Conservation (phyloP, 2,329 filamentous ascomycete genomes). For the Diplodia intermedia region DNA sequence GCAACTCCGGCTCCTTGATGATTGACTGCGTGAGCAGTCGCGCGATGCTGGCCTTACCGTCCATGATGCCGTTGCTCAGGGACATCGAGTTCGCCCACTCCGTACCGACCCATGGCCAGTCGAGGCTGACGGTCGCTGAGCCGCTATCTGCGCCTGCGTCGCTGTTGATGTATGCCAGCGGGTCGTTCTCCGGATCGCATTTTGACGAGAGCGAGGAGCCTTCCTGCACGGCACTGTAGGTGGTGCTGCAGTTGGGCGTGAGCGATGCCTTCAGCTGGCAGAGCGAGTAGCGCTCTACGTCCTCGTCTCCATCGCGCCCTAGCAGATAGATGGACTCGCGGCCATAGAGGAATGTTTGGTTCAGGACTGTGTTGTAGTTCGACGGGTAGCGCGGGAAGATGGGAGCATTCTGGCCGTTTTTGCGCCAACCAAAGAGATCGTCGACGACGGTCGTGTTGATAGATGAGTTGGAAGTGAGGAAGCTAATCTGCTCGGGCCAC, state of each 20-base stretch:
- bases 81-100: slow-evolving; percentile 54
- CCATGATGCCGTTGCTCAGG: slow-evolving; percentile 52
- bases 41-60: slow-evolving; percentile 54
- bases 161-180: slow-evolving; percentile 62
- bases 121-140: slow-evolving; percentile 46
- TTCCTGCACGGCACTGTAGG: slow-evolving; percentile 52
- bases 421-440: slow-evolving; percentile 73
- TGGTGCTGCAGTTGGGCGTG: slow-evolving; percentile 71
- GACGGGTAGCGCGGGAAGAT: slow-evolving; percentile 60
- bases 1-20: slow-evolving; percentile 52
- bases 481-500: slow-evolving; percentile 36
- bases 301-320: slow-evolving; percentile 44
- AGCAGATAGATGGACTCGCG: slow-evolving; percentile 70
- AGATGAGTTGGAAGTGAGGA: slow-evolving; percentile 26
- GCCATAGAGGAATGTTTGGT: slow-evolving; percentile 44
- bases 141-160: slow-evolving; percentile 63
- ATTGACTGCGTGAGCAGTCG: slow-evolving; percentile 55
- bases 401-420: slow-evolving; percentile 62
- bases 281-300: slow-evolving; percentile 63
- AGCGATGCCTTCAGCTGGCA: slow-evolving; percentile 71
- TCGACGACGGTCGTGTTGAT: slow-evolving; percentile 62
- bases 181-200: slow-evolving; percentile 65
- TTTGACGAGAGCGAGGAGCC: slow-evolving; percentile 67
- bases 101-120: slow-evolving; percentile 54
- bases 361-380: slow-evolving; percentile 67